Conservation (phyloP, 768 basidiomycete genomes). For the Daedaleopsis nitida region DNA sequence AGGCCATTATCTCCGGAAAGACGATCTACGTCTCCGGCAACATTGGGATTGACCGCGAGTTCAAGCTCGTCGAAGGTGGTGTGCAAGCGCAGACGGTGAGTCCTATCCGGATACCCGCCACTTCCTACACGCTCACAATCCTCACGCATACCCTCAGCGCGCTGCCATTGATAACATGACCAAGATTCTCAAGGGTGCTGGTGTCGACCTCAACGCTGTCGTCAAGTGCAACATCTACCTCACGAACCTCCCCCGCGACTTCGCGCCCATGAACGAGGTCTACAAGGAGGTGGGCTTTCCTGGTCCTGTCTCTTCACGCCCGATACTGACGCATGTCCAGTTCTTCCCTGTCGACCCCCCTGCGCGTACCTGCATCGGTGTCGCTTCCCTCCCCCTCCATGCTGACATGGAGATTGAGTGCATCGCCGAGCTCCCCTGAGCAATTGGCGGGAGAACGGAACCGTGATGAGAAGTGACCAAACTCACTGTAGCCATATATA, state of each 20-base stretch:
- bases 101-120: background rate
- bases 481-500: background rate
- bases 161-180: conserved; percentile 42
- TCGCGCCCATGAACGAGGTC: conserved; percentile 40
- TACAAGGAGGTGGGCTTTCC: conserved; percentile 35
- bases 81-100: conserved; percentile 41
- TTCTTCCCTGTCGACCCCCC: conserved; percentile 52
- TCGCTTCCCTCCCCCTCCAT: conserved; percentile 51
- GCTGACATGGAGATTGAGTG: conserved; percentile 66
- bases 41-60: conserved; percentile 37
- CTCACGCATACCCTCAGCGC: conserved; percentile 24
- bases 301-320: background rate
- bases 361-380: conserved; percentile 61
- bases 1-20: conserved; percentile 38
- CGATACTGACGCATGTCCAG: conserved; percentile 31
- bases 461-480: background rate
- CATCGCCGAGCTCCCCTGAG: conserved; percentile 44
- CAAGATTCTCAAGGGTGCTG: conserved; percentile 39
- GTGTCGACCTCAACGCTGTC: conserved; percentile 38
- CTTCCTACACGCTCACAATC: background rate
- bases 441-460: background rate
- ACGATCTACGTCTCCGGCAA: conserved; percentile 44
- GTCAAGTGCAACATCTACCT: conserved; percentile 46
- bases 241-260: conserved; percentile 39
- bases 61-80: conserved; percentile 37